phyloP scores from a whole-genome alignment of 2,329 filamentous ascomycete genomes.

The Periconia sp. region DNA sequence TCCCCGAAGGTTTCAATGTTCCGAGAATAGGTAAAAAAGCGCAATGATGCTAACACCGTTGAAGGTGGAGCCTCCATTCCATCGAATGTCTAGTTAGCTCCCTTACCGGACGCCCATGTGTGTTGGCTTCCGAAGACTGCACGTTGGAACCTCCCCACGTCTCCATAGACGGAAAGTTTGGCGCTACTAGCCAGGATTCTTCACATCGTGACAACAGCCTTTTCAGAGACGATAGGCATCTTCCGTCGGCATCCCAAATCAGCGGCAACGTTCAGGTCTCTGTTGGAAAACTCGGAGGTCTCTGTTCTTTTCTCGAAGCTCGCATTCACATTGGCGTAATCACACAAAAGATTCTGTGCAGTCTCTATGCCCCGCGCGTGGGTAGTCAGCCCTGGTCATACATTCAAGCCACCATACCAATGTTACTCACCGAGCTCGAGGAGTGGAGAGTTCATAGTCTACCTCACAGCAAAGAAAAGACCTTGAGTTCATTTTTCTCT shows the following conservation, averaged over 20 bases:
- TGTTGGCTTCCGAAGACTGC: slow-evolving; percentile 30
- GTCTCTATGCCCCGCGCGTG: slow-evolving; percentile 35
- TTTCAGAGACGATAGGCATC: not conserved
- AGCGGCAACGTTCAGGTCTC: not conserved
- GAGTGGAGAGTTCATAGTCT: slow-evolving; percentile 17
- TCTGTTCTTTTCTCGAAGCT: slow-evolving; percentile 11
- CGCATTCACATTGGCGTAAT: slow-evolving; percentile 13
- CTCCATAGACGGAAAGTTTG: not conserved
- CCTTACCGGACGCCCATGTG: slow-evolving; percentile 38
- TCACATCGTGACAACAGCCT: not conserved
- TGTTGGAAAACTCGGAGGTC: not conserved
- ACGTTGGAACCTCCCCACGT: slow-evolving; percentile 32
- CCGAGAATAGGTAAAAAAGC: no score
- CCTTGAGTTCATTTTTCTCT: slow-evolving; percentile 7
- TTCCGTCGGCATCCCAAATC: not conserved
- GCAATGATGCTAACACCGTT: not conserved
- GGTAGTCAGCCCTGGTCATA: slow-evolving; percentile 36
- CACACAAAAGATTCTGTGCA: slow-evolving; percentile 15
- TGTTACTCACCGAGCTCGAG: slow-evolving; percentile 29
- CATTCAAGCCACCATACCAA: slow-evolving; percentile 28
- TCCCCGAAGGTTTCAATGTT: not conserved
- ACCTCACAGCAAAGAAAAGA: not conserved
- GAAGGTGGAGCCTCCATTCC: slow-evolving; percentile 34
- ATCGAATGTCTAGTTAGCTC: slow-evolving; percentile 37
- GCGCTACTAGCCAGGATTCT: not conserved